phyloP scores from a whole-genome alignment of 345 rosid genomes.

The Kandelia obovata region DNA sequence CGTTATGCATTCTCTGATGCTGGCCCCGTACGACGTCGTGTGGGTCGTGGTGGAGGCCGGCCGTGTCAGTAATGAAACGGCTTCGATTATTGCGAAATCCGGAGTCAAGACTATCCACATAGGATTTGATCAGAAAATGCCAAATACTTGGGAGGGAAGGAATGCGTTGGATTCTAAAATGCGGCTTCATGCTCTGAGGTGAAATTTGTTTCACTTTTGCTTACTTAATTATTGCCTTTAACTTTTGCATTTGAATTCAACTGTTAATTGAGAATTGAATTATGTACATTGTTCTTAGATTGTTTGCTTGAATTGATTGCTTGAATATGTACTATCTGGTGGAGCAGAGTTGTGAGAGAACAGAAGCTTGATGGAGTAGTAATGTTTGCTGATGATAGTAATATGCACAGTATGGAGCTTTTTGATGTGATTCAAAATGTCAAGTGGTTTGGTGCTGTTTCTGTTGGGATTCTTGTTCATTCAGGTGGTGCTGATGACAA shows the following conservation, averaged over 20 bases:
- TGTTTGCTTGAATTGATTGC: neutral
- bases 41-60: constrained; percentile 99
- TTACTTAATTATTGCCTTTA: neutral
- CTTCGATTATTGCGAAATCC: constrained; percentile 53
- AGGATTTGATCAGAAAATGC: constrained; percentile 66
- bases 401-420: constrained; percentile 93
- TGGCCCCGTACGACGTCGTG: constrained; percentile 74
- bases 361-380: constrained; percentile 92
- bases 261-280: neutral
- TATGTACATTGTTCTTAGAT: constrained; percentile 6
- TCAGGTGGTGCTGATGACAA: constrained; percentile 42
- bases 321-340: constrained; percentile 17
- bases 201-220: neutral
- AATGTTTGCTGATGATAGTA: constrained; percentile 94
- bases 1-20: constrained; percentile 88
- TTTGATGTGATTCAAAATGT: constrained; percentile 91
- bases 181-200: constrained; percentile 85
- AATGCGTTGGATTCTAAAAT: constrained; percentile 64
- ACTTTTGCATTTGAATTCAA: neutral
- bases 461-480: constrained; percentile 75
- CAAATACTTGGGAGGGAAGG: constrained; percentile 73
- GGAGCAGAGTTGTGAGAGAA: constrained; percentile 67
- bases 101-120: constrained; percentile 60
- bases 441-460: constrained; percentile 84
- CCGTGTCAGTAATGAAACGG: constrained; percentile 73